These are phyloP conservation scores for Phytophthora lateralis DNA, from an alignment of 352 stramenopile genomes.

Conservation along the genomic window DNA sequence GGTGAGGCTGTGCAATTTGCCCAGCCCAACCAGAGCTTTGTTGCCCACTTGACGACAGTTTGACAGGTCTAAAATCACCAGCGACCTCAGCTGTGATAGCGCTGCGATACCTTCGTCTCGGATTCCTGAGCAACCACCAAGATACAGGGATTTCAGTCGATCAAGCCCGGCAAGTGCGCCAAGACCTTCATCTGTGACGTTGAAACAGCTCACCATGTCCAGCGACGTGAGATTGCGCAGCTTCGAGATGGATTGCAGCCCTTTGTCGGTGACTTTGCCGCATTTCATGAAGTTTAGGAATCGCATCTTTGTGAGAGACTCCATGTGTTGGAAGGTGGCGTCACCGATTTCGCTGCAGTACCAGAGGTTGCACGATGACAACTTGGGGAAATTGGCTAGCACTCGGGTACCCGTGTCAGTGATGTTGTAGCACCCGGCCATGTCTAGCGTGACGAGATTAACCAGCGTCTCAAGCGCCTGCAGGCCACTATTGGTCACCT, in stretches of 20 bases:
- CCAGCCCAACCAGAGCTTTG: conserved; percentile 54
- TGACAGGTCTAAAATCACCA: conserved; percentile 71
- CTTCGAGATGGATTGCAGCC: conserved; percentile 51
- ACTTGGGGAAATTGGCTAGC: conserved; percentile 51
- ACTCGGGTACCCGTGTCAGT: conserved; percentile 71
- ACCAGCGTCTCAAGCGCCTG: conserved; percentile 53
- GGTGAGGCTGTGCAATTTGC: conserved; percentile 60
- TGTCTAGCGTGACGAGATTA: conserved; percentile 65
- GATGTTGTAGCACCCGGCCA: conserved; percentile 84
- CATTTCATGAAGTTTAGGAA: conserved; percentile 88
- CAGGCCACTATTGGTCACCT: conserved; percentile 70
- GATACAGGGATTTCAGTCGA: conserved; percentile 66
- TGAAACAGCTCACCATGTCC: conserved; percentile 83
- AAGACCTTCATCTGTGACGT: conserved; percentile 64
- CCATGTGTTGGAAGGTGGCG: conserved; percentile 61
- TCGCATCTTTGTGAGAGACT: conserved; percentile 55
- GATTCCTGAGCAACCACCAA: conserved; percentile 64
- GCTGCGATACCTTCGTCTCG: conserved; percentile 62
- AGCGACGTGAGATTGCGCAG: conserved; percentile 64
- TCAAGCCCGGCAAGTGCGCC: conserved; percentile 39
- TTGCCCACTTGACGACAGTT: conserved; percentile 84
- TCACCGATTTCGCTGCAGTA: conserved; percentile 85
- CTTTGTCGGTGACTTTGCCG: conserved; percentile 66
- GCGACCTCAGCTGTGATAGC: conserved; percentile 42
- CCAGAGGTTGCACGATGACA: conserved; percentile 80